These are phyloP conservation scores for Picea abies DNA, from an alignment of 83 land plant genomes.

Conservation along the genomic window DNA sequence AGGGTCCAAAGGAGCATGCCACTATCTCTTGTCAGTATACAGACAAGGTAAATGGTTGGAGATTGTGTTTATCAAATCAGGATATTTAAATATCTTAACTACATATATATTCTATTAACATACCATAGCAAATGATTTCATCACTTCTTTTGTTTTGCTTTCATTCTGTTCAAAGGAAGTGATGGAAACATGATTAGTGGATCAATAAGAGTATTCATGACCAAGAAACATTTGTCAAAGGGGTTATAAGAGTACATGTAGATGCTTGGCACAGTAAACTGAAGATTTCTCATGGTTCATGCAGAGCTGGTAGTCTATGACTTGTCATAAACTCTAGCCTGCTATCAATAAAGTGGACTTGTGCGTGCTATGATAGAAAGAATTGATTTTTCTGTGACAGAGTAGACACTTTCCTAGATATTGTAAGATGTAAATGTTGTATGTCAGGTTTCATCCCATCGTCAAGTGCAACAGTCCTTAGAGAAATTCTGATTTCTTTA, in stretches of 20 bases:
- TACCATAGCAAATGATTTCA: neutral
- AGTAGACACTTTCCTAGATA: no score
- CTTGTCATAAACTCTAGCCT: neutral
- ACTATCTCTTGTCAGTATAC: neutral
- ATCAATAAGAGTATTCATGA: neutral
- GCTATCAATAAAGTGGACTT: no score
- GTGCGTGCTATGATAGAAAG: no score
- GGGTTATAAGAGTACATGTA: neutral
- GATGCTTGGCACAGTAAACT: neutral
- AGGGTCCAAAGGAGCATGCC: neutral
- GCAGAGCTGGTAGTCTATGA: neutral
- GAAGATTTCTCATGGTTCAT: neutral
- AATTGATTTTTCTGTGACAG: no score
- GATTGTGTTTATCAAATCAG: neutral
- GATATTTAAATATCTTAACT: neutral
- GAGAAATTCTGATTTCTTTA: neutral
- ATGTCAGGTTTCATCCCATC: no score
- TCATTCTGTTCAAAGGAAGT: neutral
- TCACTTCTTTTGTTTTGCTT: neutral
- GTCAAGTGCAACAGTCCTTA: neutral
- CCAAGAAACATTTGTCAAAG: neutral
- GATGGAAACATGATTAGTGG: neutral
- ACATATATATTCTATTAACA: conserved; percentile 1
- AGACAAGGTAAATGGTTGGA: conserved; percentile 3
- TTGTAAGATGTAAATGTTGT: no score